phyloP scores from a whole-genome alignment of 2,329 filamentous ascomycete genomes.

The Apiospora arundinis region DNA sequence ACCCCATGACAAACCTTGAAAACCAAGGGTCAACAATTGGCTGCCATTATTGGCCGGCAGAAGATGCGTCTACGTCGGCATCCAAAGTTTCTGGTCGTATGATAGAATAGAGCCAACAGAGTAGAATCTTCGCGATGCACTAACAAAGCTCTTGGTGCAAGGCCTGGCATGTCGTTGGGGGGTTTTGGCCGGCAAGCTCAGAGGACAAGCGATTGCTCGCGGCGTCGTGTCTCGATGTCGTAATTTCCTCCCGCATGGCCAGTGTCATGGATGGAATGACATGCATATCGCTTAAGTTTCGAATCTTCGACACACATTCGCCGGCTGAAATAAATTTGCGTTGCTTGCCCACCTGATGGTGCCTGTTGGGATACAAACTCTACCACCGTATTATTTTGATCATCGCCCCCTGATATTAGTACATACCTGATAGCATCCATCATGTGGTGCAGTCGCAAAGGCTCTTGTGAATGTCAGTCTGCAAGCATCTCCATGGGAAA shows the following conservation, averaged over 20 bases:
- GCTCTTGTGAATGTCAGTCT: not conserved
- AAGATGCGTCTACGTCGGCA: not conserved
- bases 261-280: conserved; percentile 8
- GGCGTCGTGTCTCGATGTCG: not conserved
- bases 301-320: conserved; percentile 16
- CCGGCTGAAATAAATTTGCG: not conserved
- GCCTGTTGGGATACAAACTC: not conserved
- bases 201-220: not conserved
- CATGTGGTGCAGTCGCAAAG: not conserved
- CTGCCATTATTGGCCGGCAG: too few species aligned
- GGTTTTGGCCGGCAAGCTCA: not conserved
- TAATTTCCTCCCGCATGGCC: conserved; percentile 14
- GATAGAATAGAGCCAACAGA: not conserved
- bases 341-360: not conserved
- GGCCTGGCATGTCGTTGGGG: not conserved
- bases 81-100: not conserved
- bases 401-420: not conserved
- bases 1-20: not conserved
- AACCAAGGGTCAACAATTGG: not conserved
- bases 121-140: not conserved
- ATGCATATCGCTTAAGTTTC: conserved; percentile 18
- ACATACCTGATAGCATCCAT: not conserved
- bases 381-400: not conserved
- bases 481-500: not conserved
- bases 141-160: not conserved